A percentile compares a stretch with the other conserved stretches of the same genome.
These are phyloP conservation scores for Podaxis sp. DNA, from an alignment of 768 basidiomycete species.

Conservation along the genomic window DNA sequence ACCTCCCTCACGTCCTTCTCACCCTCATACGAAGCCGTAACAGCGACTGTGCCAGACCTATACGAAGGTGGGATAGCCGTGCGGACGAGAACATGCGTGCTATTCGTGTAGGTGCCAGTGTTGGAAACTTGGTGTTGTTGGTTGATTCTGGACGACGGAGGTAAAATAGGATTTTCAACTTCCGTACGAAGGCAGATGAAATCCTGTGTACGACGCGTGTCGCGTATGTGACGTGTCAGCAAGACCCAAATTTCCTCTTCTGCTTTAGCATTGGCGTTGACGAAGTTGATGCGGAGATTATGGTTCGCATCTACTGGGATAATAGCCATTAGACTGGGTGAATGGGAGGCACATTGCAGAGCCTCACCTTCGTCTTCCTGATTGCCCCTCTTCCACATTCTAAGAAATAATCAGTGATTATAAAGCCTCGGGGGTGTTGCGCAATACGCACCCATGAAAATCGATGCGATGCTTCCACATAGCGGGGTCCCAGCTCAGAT, in stretches of 20 bases:
- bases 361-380: slow-evolving; percentile 22
- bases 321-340: slow-evolving; percentile 32
- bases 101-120: slow-evolving; percentile 50
- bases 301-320: slow-evolving; percentile 17
- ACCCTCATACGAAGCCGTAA: slow-evolving; percentile 71
- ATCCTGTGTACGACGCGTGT: slow-evolving; percentile 56
- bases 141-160: background rate
- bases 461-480: slow-evolving; percentile 43
- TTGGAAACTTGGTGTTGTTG: slow-evolving; percentile 2
- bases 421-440: background rate
- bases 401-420: slow-evolving; percentile 23
- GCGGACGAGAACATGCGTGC: slow-evolving; percentile 44
- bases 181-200: slow-evolving; percentile 63
- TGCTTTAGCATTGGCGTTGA: background rate
- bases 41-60: slow-evolving; percentile 38
- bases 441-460: slow-evolving; percentile 62
- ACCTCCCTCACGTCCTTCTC: slow-evolving; percentile 39
- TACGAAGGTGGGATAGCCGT: slow-evolving; percentile 30
- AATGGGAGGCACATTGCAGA: slow-evolving; percentile 21
- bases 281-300: slow-evolving; percentile 5
- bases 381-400: slow-evolving; percentile 39
- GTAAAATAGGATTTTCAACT: slow-evolving; percentile 36
- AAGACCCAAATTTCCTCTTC: slow-evolving; percentile 63
- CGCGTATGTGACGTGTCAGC: slow-evolving; percentile 67
- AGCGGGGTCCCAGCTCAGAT: slow-evolving; percentile 82